Evolutionary conservation across 2,329 filamentous ascomycete genomes (phyloP).

Genomic region (Cyclaneusma minus): DNA sequence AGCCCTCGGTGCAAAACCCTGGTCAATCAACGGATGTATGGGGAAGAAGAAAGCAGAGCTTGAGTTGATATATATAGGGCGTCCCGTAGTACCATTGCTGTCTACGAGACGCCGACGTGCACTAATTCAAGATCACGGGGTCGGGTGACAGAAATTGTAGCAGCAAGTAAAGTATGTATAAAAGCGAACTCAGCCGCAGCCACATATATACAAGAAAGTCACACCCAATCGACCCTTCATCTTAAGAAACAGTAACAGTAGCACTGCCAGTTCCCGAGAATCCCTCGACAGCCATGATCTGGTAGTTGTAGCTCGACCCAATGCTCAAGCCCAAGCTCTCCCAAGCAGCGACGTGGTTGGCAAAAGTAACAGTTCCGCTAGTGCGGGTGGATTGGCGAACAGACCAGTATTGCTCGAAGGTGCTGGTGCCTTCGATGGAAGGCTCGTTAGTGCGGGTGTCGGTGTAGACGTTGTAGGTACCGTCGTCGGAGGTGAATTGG

Average conservation of each 20-base stretch:
- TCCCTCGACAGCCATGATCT: conserved; percentile 38
- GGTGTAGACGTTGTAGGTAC: conserved; percentile 29
- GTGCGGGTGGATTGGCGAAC: conserved; percentile 32
- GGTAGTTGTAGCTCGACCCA: conserved; percentile 30
- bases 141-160: too few species aligned
- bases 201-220: too few species aligned
- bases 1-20: too few species aligned
- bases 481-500: conserved; percentile 32
- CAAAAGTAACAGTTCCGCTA: conserved; percentile 31
- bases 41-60: too few species aligned
- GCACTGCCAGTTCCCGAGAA: conserved; percentile 33
- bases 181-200: too few species aligned
- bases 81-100: too few species aligned
- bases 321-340: conserved; percentile 28
- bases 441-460: conserved; percentile 19
- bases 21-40: too few species aligned
- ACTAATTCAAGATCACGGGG: too few species aligned
- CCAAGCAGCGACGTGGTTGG: conserved; percentile 39
- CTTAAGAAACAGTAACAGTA: conserved; percentile 29
- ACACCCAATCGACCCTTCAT: too few species aligned
- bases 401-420: conserved; percentile 37
- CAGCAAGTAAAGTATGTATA: too few species aligned
- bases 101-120: too few species aligned
- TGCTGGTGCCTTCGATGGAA: conserved; percentile 28
- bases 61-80: too few species aligned